Percentiles rank a stretch among this genome's conserved stretches.
Conservation (phyloP, 2,329 filamentous ascomycete species). For the Alternaria solani region DNA sequence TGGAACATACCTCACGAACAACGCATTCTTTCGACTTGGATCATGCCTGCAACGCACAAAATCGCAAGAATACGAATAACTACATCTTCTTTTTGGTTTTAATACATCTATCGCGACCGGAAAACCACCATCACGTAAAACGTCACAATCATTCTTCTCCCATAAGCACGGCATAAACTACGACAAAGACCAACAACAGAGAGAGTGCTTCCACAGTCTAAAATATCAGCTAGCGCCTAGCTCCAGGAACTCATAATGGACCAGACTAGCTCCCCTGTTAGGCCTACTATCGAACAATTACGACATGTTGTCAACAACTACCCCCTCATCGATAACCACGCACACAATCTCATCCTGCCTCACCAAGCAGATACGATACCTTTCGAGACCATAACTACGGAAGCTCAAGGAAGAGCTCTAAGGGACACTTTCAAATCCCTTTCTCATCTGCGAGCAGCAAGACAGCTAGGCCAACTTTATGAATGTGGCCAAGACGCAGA, state of each 20-base stretch:
- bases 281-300: constrained; percentile 42
- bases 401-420: constrained; percentile 75
- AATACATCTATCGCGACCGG: not conserved
- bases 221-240: not conserved
- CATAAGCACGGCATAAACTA: not conserved
- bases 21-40: constrained; percentile 8
- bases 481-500: constrained; percentile 64
- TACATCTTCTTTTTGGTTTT: not conserved
- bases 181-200: not conserved
- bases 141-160: not conserved
- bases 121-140: not conserved
- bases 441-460: constrained; percentile 73
- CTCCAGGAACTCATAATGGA: constrained; percentile 26
- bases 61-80: not conserved
- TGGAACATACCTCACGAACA: constrained; percentile 13
- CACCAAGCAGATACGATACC: constrained; percentile 59
- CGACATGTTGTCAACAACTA: constrained; percentile 46
- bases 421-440: constrained; percentile 68
- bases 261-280: constrained; percentile 19
- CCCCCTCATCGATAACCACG: constrained; percentile 77
- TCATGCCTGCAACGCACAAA: constrained; percentile 10
- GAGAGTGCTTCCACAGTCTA: not conserved
- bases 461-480: constrained; percentile 72
- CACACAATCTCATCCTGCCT: constrained; percentile 70
- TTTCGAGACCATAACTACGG: constrained; percentile 72